These are phyloP conservation scores for Corinectria fuckeliana DNA, from an alignment of 2,329 filamentous ascomycete species.

Conservation along the genomic window DNA sequence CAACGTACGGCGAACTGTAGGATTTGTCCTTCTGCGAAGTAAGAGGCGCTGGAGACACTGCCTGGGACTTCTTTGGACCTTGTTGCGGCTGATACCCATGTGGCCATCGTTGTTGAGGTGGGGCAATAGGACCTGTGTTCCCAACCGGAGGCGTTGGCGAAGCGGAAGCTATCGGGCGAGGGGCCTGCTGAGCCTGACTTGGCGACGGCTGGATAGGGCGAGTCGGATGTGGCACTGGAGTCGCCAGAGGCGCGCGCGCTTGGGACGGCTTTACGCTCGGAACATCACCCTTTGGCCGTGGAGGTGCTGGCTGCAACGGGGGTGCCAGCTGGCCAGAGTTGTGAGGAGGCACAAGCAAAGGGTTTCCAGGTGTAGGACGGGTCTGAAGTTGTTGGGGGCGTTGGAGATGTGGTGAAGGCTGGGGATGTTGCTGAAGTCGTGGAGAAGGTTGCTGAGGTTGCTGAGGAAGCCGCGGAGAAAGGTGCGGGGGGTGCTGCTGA, in stretches of 20 bases:
- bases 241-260: constrained; percentile 41
- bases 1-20: constrained; percentile 38
- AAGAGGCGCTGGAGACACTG: constrained; percentile 34
- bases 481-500: constrained; percentile 17
- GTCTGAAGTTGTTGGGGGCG: constrained; percentile 32
- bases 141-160: constrained; percentile 37
- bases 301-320: constrained; percentile 44
- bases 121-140: constrained; percentile 27
- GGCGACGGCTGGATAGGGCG: constrained; percentile 43
- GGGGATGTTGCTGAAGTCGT: constrained; percentile 28
- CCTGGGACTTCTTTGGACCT: constrained; percentile 33
- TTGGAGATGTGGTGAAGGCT: constrained; percentile 27
- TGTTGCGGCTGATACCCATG: constrained; percentile 39
- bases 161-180: constrained; percentile 44
- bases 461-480: no score
- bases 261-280: constrained; percentile 33
- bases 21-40: constrained; percentile 39
- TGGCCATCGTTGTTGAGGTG: constrained; percentile 45
- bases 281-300: constrained; percentile 32
- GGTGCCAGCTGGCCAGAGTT: constrained; percentile 44
- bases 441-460: constrained; percentile 20
- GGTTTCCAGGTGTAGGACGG: constrained; percentile 37
- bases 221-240: constrained; percentile 44
- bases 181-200: constrained; percentile 32
- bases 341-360: constrained; percentile 45